Conservation (phyloP, 306 rosid genomes). For the Gleditsia sinensis region DNA sequence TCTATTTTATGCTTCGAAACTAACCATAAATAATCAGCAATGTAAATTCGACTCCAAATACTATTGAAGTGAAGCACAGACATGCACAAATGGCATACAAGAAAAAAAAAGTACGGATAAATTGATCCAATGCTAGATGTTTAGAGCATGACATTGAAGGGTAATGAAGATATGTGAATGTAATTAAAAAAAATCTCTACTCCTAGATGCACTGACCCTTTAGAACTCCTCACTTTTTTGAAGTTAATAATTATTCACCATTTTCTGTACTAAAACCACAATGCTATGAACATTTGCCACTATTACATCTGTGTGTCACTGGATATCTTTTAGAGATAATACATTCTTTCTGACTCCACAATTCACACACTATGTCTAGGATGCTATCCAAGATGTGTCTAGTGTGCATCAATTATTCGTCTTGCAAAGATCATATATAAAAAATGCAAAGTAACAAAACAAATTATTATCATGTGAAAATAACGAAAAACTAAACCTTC, state of each 20-base stretch:
- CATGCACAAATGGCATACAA: not conserved
- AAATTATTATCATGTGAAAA: not conserved
- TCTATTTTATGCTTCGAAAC: slow-evolving; percentile 22
- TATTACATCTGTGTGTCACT: not conserved
- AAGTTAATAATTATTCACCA: slow-evolving; percentile 11
- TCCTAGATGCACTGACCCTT: not conserved
- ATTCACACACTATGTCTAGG: not conserved
- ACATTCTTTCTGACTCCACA: not conserved
- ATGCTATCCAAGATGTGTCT: not conserved
- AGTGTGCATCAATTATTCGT: not conserved
- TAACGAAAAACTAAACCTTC: not conserved
- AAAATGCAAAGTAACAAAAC: not conserved
- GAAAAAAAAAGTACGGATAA: not conserved
- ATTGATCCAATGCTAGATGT: not conserved
- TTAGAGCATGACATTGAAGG: slow-evolving; percentile 21
- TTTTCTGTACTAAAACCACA: not conserved
- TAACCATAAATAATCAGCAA: not conserved
- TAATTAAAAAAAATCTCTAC: not conserved
- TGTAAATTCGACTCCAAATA: not conserved
- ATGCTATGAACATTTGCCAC: not conserved
- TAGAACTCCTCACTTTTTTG: not conserved
- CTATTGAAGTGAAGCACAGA: not conserved
- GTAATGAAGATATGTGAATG: not conserved
- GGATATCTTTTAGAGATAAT: not conserved
- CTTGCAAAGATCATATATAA: not conserved